A percentile compares a stretch with the other conserved stretches of the same genome.
Conservation (phyloP, 768 basidiomycete species). For the Serendipita sp. region DNA sequence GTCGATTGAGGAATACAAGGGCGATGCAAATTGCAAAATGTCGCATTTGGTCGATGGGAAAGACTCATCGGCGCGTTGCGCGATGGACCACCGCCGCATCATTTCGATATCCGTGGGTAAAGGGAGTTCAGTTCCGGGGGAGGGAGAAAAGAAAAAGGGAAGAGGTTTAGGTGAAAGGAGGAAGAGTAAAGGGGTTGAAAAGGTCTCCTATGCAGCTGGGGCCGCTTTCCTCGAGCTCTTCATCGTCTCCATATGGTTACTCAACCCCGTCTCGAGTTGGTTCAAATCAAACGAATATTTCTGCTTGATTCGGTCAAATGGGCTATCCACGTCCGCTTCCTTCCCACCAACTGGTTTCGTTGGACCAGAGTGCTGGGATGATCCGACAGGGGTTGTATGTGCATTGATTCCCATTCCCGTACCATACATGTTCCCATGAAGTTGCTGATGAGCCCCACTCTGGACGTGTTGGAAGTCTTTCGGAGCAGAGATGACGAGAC, state of each 20-base stretch:
- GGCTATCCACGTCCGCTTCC: not conserved
- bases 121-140: no score
- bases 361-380: not conserved
- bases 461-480: not conserved
- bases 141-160: not conserved
- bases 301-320: slow-evolving; percentile 4
- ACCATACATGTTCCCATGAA: not conserved
- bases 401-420: not conserved
- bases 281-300: not conserved
- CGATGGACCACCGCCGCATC: no score
- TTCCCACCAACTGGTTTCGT: not conserved
- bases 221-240: not conserved
- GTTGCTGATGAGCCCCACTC: not conserved
- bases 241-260: slow-evolving; percentile 1
- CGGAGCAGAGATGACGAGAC: not conserved
- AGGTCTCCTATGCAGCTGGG: not conserved
- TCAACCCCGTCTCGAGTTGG: not conserved
- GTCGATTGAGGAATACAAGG: no score
- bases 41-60: no score
- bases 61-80: no score
- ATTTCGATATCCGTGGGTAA: no score
- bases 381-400: not conserved
- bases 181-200: not conserved
- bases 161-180: not conserved
- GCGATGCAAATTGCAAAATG: no score